Evolutionary conservation across 768 basidiomycete species (phyloP).

Genomic region (Lentinula aciculospora): DNA sequence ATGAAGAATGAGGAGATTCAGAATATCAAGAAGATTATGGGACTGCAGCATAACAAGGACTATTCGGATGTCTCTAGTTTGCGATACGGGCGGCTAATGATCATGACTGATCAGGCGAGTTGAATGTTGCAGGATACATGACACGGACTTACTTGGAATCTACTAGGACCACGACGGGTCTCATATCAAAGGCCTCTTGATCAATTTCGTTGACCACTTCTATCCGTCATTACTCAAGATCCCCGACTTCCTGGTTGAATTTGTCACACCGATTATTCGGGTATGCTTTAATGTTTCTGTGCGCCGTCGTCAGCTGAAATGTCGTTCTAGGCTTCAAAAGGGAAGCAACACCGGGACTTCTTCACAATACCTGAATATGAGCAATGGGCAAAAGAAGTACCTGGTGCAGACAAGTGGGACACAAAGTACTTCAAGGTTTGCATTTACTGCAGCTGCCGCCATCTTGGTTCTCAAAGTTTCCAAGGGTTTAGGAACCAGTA

Average conservation of each 20-base stretch:
- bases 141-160: neutral
- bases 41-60: conserved; percentile 89
- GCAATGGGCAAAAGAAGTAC: conserved; percentile 79
- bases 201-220: conserved; percentile 97
- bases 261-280: conserved; percentile 96
- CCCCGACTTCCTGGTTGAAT: conserved; percentile 92
- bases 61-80: conserved; percentile 64
- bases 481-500: conserved; percentile 95
- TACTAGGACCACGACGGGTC: conserved; percentile 96
- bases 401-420: conserved; percentile 76
- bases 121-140: neutral
- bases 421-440: conserved; percentile 96
- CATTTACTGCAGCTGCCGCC: neutral
- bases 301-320: neutral
- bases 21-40: conserved; percentile 97
- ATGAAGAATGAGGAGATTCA: conserved; percentile 98
- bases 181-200: conserved; percentile 99
- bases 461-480: neutral
- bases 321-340: conserved; percentile 60
- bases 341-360: conserved; percentile 76
- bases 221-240: conserved; percentile 91
- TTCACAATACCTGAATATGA: conserved; percentile 98
- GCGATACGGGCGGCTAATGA: conserved; percentile 94
- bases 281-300: conserved; percentile 36
- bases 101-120: conserved; percentile 98